Percentiles rank a stretch among this genome's conserved stretches.
Conservation (phyloP, 169 alveolate species). For the Fabrea salina region DNA sequence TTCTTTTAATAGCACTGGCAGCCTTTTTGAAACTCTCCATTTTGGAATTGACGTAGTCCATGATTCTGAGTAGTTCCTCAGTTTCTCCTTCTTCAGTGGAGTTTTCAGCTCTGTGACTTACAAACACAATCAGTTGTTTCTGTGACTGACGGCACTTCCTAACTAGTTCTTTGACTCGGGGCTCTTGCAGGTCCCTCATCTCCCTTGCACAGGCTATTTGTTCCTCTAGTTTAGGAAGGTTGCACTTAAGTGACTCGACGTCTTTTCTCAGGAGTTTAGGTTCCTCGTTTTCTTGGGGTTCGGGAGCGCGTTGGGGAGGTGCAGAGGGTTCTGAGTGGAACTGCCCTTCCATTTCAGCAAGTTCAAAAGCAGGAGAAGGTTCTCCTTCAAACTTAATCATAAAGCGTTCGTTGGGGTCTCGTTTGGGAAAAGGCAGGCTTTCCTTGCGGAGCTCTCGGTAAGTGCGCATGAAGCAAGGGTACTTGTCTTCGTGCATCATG, state of each 20-base stretch:
- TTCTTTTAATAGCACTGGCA: not conserved
- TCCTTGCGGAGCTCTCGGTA: constrained; percentile 54
- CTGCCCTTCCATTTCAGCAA: constrained; percentile 25
- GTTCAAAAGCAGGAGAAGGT: constrained; percentile 31
- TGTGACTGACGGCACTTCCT: constrained; percentile 3
- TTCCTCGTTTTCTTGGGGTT: not conserved
- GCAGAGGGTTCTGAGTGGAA: too few species aligned
- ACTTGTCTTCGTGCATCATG: constrained; percentile 67
- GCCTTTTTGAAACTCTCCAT: constrained; percentile 28
- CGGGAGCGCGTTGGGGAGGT: too few species aligned
- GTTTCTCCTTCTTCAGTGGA: not conserved
- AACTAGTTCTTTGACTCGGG: not conserved
- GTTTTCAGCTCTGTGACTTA: not conserved
- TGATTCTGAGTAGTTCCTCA: not conserved
- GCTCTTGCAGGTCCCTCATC: constrained; percentile 21
- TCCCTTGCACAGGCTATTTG: not conserved
- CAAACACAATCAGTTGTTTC: not conserved
- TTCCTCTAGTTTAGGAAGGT: not conserved
- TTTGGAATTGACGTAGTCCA: constrained; percentile 21
- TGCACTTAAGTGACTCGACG: not conserved
- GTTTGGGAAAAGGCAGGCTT: constrained; percentile 50
- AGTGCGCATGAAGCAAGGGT: constrained; percentile 46
- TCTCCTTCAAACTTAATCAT: constrained; percentile 47
- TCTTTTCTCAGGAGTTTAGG: not conserved
- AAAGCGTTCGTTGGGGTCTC: constrained; percentile 53